Evolutionary conservation across 2,329 filamentous ascomycete species (phyloP).

Genomic region (Fusarium hostae): DNA sequence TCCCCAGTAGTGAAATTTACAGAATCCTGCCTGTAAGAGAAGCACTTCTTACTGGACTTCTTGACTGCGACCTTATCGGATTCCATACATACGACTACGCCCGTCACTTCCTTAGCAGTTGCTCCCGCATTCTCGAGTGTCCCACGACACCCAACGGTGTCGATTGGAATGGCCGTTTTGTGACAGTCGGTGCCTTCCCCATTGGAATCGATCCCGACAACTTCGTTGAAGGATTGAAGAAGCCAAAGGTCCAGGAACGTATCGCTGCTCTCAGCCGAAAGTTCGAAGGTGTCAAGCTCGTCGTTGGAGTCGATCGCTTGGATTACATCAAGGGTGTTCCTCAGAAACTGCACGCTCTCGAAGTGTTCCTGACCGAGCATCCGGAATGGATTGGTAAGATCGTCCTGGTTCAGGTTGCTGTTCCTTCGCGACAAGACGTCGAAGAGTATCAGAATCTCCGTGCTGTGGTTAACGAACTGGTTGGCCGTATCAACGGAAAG

Average conservation of each 20-base stretch:
- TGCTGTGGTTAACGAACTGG: constrained; percentile 94
- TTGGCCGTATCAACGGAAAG: constrained; percentile 95
- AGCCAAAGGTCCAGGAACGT: constrained; percentile 85
- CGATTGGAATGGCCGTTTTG: constrained; percentile 86
- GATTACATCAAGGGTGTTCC: constrained; percentile 99
- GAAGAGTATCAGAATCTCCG: constrained; percentile 98
- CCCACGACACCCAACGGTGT: constrained; percentile 92
- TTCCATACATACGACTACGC: constrained; percentile 99
- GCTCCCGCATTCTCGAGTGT: constrained; percentile 86
- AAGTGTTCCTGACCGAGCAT: constrained; percentile 96
- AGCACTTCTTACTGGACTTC: constrained; percentile 84
- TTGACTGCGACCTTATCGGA: constrained; percentile 94
- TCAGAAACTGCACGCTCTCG: constrained; percentile 94
- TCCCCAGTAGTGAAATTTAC: constrained; percentile 97
- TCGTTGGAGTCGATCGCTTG: constrained; percentile 94
- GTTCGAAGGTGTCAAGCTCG: constrained; percentile 95
- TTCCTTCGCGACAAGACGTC: constrained; percentile 93
- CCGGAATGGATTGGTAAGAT: constrained; percentile 99
- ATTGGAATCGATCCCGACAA: constrained; percentile 99
- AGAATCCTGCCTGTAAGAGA: constrained; percentile 93
- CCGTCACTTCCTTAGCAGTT: constrained; percentile 96
- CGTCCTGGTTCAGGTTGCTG: constrained; percentile 93
- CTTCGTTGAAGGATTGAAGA: constrained; percentile 88
- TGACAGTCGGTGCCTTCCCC: constrained; percentile 94
- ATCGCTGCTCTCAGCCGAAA: constrained; percentile 87